These are phyloP conservation scores for Plasmodium vivax DNA, from an alignment of 169 alveolate genomes.

Conservation along the genomic window DNA sequence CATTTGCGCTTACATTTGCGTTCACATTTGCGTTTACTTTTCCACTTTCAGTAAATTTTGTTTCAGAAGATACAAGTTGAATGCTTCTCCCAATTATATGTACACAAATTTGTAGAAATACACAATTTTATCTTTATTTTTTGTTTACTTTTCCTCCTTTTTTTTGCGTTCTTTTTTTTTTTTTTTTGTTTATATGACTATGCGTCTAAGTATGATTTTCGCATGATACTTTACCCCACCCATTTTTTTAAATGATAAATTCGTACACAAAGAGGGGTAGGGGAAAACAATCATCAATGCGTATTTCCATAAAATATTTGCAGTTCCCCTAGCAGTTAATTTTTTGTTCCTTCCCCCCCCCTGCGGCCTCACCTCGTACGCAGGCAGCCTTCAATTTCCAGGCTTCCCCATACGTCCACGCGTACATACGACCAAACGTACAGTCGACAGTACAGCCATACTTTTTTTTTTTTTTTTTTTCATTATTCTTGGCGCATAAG, in stretches of 20 bases:
- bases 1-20: neutral
- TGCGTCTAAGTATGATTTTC: conserved; percentile 51
- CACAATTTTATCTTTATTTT: conserved; percentile 1
- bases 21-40: neutral
- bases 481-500: neutral
- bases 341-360: neutral
- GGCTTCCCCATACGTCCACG: neutral
- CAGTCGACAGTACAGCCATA: neutral
- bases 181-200: neutral
- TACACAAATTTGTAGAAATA: conserved; percentile 22
- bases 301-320: neutral
- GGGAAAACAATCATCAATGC: neutral
- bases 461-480: neutral
- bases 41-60: neutral
- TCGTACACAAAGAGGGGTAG: neutral
- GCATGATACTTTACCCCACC: neutral
- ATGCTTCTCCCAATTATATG: neutral
- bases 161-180: neutral
- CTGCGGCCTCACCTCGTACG: neutral
- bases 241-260: neutral
- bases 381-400: neutral
- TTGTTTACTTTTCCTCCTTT: neutral
- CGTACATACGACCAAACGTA: neutral
- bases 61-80: neutral
- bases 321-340: neutral